Conservation (phyloP, 202 grass and related monocot species). For the Bolboschoenoplectus hybrid region DNA sequence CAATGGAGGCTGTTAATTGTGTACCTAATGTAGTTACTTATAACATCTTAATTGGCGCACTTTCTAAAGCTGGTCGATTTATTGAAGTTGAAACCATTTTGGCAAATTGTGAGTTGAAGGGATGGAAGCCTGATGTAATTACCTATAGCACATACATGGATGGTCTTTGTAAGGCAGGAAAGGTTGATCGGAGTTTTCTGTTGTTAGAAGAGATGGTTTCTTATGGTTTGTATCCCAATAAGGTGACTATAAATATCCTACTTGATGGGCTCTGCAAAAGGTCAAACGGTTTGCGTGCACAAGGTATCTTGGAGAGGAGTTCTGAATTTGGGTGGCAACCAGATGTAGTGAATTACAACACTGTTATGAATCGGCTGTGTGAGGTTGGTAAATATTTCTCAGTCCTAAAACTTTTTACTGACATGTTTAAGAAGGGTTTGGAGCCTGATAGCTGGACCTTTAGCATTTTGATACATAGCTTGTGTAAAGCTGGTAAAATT, state of each 20-base stretch:
- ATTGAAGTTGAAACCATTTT: constrained; percentile 63
- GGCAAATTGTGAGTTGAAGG: constrained; percentile 50
- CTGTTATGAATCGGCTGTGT: constrained; percentile 81
- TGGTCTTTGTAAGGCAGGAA: constrained; percentile 68
- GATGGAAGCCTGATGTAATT: constrained; percentile 72
- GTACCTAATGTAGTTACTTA: constrained; percentile 70
- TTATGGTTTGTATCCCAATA: constrained; percentile 60
- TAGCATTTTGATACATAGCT: constrained; percentile 70
- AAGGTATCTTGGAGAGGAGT: constrained; percentile 69
- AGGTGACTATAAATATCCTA: constrained; percentile 86
- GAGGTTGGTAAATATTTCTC: constrained; percentile 55
- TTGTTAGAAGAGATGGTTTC: constrained; percentile 69
- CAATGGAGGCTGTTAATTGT: constrained; percentile 60
- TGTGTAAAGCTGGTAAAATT: constrained; percentile 64
- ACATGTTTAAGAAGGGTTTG: constrained; percentile 85
- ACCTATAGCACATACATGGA: constrained; percentile 91
- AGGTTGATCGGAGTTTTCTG: constrained; percentile 55
- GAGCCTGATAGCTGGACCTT: constrained; percentile 77
- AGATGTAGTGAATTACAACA: constrained; percentile 84
- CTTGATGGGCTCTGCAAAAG: constrained; percentile 68
- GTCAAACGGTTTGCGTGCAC: constrained; percentile 56
- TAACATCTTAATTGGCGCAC: constrained; percentile 71
- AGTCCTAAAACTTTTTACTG: constrained; percentile 72
- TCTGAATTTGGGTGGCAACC: constrained; percentile 59
- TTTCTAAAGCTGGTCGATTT: constrained; percentile 63